Evolutionary conservation across 345 rosid genomes (phyloP).

Genomic region (Rhodamnia argentea): DNA sequence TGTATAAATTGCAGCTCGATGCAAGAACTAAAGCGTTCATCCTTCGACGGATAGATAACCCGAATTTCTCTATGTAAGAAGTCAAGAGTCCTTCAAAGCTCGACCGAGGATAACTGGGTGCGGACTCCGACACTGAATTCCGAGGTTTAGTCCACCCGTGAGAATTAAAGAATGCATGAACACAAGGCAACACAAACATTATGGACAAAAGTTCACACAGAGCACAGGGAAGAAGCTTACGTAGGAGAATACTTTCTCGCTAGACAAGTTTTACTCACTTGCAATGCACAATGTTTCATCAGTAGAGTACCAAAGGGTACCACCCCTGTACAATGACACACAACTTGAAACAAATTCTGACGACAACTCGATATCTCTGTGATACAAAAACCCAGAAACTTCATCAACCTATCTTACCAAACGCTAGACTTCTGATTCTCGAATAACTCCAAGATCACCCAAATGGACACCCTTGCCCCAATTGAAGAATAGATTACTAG

Average conservation of each 20-base stretch:
- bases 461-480: not conserved
- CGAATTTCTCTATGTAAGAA: not conserved
- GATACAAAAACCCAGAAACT: not conserved
- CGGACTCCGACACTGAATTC: not conserved
- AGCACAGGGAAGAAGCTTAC: not conserved
- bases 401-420: not conserved
- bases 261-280: not conserved
- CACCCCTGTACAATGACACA: not conserved
- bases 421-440: not conserved
- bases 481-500: not conserved
- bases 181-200: not conserved
- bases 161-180: not conserved
- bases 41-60: not conserved
- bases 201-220: not conserved
- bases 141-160: not conserved
- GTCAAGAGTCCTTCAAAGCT: not conserved
- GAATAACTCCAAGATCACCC: not conserved
- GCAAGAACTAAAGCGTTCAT: not conserved
- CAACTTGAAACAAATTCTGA: not conserved
- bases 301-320: not conserved
- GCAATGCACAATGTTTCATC: not conserved
- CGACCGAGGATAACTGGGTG: not conserved
- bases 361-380: not conserved
- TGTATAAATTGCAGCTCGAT: not conserved
- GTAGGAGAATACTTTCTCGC: not conserved